A percentile compares a stretch with the other conserved stretches of the same genome.
Evolutionary conservation across 345 rosid species (phyloP).

Genomic region (Murraya paniculata): DNA sequence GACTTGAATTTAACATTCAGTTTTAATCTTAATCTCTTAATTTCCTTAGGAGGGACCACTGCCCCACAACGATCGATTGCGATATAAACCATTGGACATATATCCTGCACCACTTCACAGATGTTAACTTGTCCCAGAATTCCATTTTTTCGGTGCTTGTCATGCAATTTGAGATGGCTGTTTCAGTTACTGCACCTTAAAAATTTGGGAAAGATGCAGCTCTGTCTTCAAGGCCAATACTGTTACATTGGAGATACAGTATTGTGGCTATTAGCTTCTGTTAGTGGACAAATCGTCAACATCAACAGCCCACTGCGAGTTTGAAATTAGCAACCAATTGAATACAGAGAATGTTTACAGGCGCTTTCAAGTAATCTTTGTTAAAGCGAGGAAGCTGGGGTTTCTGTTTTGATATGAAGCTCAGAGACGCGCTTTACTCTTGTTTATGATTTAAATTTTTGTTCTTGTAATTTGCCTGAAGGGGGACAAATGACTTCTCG

Average conservation of each 20-base stretch:
- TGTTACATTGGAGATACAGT: not conserved
- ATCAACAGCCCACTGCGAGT: not conserved
- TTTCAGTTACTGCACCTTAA: not conserved
- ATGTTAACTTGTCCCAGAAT: slow-evolving; percentile 25
- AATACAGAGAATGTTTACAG: not conserved
- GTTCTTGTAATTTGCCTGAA: not conserved
- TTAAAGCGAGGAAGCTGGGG: not conserved
- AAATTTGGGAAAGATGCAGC: not conserved
- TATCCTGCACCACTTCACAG: slow-evolving; percentile 83
- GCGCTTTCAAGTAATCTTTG: not conserved
- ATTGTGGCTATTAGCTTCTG: not conserved
- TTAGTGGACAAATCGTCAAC: not conserved
- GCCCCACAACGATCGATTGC: slow-evolving; percentile 61
- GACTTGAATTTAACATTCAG: not conserved
- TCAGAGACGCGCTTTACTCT: not conserved
- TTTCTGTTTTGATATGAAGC: not conserved
- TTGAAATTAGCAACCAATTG: not conserved
- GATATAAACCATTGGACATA: slow-evolving; percentile 71
- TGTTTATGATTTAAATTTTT: not conserved
- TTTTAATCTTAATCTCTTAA: slow-evolving; percentile 13
- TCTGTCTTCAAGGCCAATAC: not conserved
- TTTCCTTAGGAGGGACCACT: slow-evolving; percentile 63
- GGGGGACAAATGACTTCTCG: not conserved
- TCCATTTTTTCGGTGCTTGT: not conserved
- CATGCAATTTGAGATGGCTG: slow-evolving; percentile 4